Conservation (phyloP, 2,329 filamentous ascomycete genomes). For the Trichophyton rubrum region DNA sequence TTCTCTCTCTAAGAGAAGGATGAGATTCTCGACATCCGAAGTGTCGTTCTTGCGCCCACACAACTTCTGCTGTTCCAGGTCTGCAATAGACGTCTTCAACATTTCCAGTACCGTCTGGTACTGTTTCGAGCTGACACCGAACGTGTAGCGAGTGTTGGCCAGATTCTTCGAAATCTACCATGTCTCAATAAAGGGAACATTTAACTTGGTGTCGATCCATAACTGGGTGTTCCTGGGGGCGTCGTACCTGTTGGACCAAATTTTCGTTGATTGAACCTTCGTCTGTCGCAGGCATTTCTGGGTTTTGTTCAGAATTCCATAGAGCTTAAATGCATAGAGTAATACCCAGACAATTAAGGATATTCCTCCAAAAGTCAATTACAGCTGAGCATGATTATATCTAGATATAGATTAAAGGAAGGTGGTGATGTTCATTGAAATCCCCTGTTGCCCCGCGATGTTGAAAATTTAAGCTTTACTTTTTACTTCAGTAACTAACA, state of each 20-base stretch:
- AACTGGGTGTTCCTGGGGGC: neutral
- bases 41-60: neutral
- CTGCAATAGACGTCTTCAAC: conserved; percentile 23
- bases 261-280: neutral
- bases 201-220: neutral
- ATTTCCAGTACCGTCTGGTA: conserved; percentile 27
- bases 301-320: neutral
- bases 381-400: no score
- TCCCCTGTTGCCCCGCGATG: no score
- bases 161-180: conserved; percentile 32
- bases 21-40: conserved; percentile 3
- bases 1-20: conserved; percentile 8
- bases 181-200: neutral
- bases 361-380: no score
- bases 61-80: conserved; percentile 15
- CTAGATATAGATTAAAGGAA: no score
- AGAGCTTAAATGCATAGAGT: no score
- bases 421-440: no score
- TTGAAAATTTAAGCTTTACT: no score
- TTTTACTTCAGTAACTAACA: no score
- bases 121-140: conserved; percentile 27
- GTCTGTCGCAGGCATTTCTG: neutral
- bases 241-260: neutral
- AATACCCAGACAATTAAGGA: no score
- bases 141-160: conserved; percentile 29